Evolutionary conservation across 768 basidiomycete genomes (phyloP).

Genomic region (Coprinellus micaceus): DNA sequence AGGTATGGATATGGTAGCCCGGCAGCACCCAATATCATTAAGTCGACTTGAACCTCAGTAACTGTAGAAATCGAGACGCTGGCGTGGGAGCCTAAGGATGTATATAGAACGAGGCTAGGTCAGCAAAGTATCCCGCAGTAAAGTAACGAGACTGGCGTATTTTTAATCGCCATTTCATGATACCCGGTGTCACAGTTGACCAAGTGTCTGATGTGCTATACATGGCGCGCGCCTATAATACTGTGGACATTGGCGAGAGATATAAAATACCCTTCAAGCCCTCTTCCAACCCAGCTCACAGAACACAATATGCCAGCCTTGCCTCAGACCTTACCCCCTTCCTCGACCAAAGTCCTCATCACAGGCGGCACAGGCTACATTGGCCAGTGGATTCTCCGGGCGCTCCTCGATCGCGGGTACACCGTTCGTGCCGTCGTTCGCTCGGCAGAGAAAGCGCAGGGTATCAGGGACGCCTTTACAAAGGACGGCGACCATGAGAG

Average conservation of each 20-base stretch:
- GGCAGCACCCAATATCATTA: too few species aligned
- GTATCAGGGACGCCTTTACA: conserved; percentile 45
- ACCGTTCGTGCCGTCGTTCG: conserved; percentile 61
- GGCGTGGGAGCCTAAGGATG: too few species aligned
- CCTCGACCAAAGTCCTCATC: conserved; percentile 38
- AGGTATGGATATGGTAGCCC: too few species aligned
- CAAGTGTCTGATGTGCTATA: too few species aligned
- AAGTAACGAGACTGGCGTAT: too few species aligned
- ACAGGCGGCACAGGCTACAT: conserved; percentile 55
- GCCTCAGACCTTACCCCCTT: conserved; percentile 20
- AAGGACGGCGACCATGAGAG: conserved; percentile 42
- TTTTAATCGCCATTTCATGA: too few species aligned
- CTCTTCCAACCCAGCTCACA: background rate
- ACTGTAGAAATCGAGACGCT: too few species aligned
- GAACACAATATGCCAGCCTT: conserved; percentile 5
- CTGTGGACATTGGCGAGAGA: background rate
- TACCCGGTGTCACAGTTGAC: too few species aligned
- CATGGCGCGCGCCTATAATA: background rate
- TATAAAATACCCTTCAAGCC: background rate
- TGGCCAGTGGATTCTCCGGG: conserved; percentile 48
- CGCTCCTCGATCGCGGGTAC: conserved; percentile 55
- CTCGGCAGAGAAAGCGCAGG: conserved; percentile 50
- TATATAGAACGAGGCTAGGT: too few species aligned
- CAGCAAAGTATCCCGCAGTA: too few species aligned
- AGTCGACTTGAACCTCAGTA: too few species aligned